Conservation (phyloP, 768 basidiomycete species). For the Neoboletus subvelutipes region DNA sequence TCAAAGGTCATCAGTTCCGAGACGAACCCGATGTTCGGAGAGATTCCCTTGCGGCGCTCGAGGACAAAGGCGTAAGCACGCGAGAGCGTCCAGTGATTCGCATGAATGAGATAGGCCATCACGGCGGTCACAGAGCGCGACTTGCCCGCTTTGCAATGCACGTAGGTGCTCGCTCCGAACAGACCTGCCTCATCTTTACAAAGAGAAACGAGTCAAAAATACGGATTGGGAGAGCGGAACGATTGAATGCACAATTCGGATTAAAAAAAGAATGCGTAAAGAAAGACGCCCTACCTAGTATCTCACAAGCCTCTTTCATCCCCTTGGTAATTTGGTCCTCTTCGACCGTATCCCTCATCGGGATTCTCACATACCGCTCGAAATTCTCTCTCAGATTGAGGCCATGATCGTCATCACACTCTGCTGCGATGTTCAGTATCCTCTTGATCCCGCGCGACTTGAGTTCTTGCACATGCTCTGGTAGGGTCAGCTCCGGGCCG, state of each 20-base stretch:
- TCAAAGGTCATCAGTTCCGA: slow-evolving; percentile 97
- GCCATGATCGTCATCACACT: slow-evolving; percentile 85
- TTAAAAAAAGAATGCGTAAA: not conserved
- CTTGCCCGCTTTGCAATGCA: slow-evolving; percentile 96
- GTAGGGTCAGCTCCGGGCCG: slow-evolving; percentile 79
- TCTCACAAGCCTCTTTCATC: slow-evolving; percentile 81
- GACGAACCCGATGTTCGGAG: slow-evolving; percentile 97
- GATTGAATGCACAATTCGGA: slow-evolving; percentile 5
- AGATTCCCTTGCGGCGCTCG: slow-evolving; percentile 91
- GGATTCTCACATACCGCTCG: slow-evolving; percentile 81
- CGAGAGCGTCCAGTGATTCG: slow-evolving; percentile 94
- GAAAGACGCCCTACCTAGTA: slow-evolving; percentile 63
- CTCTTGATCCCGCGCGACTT: slow-evolving; percentile 75
- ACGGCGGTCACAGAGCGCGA: slow-evolving; percentile 95
- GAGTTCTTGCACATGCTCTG: slow-evolving; percentile 75
- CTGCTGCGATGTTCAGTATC: slow-evolving; percentile 88
- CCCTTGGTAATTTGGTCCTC: slow-evolving; percentile 84
- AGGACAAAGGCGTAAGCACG: slow-evolving; percentile 90
- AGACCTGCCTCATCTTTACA: slow-evolving; percentile 83
- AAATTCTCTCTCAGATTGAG: slow-evolving; percentile 66
- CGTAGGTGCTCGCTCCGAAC: slow-evolving; percentile 87
- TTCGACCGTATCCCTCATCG: slow-evolving; percentile 95
- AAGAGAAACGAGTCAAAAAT: slow-evolving; percentile 4
- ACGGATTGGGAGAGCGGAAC: not conserved
- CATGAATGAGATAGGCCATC: slow-evolving; percentile 96